Evolutionary conservation across 2,329 filamentous ascomycete species (phyloP), one percentile per base, ranked within the genome.

Genomic region (Diplodia seriata): DNA sequence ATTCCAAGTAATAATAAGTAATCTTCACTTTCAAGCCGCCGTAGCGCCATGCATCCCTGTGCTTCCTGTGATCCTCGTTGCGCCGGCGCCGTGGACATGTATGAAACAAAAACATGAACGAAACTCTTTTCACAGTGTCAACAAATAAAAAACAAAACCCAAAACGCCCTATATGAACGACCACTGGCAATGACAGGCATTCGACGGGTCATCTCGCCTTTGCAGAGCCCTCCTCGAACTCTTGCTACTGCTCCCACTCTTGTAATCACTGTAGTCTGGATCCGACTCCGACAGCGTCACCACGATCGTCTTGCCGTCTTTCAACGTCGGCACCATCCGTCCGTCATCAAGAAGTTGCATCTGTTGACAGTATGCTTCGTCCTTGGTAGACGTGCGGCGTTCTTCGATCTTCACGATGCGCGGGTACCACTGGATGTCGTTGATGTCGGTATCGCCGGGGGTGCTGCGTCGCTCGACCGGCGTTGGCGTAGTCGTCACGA

Each of bases 391-490:
- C 20, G 85, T 74, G 29, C 89, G 85, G 63, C 88, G 86, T 76
- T 91, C 89, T 75, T 89, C 86, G 55, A 91, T 83, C 76, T 91
- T 91, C 72, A 90, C 82, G 31, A 86, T 81, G 62, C 85, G 87
- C 0, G 88, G 87, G 71, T 86, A 85, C 2, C 74, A 73, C 23
- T 75, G 70, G 9, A 68, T 40, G 11, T 68, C 20, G 15, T 68
- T 6, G 18, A 7, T 20, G 33, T 53, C 56, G 9, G 36, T 20
- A 11, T 43, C 66, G n/a, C 36, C 36, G 3, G 36, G 9, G 9
- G 36, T 38, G 14, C 36, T 12, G 36, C 66, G 66, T 2, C 59
- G 57, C 70, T 65, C n/a, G n/a, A 40, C 55, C 20, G 26, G 20
- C 20, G 31, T 3, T n/a, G 29, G 20, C 20, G 61, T 40, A 64